Evolutionary conservation across 108 stramenopile genomes (phyloP).

Genomic region (Nitzschia sp.): DNA sequence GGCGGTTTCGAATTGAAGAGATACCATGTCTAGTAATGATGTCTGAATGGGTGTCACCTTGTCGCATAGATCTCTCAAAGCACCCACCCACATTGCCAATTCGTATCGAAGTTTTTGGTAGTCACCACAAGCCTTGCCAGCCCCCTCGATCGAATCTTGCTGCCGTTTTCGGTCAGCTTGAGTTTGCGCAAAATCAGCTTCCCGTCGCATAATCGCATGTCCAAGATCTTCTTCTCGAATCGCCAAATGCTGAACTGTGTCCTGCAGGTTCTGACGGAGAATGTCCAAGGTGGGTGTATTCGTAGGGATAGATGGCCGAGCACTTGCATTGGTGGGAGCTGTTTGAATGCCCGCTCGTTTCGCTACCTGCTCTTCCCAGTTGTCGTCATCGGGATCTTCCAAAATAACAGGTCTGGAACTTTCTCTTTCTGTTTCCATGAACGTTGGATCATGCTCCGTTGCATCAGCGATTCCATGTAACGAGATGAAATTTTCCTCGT

Average conservation of each 20-base stretch:
- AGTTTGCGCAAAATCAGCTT: conserved; percentile 29
- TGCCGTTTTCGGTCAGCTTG: conserved; percentile 18
- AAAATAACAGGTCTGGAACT: neutral
- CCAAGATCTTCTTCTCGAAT: conserved; percentile 46
- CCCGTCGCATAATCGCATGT: conserved; percentile 26
- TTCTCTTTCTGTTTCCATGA: neutral
- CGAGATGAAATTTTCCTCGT: conserved; percentile 15
- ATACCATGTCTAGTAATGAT: conserved; percentile 41
- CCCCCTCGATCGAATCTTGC: conserved; percentile 19
- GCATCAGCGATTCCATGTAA: neutral
- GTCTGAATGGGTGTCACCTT: conserved; percentile 50
- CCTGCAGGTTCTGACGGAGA: conserved; percentile 38
- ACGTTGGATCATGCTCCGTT: neutral
- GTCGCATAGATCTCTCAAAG: conserved; percentile 58
- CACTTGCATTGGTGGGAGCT: neutral
- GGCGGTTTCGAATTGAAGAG: conserved; percentile 19
- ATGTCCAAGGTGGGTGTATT: conserved; percentile 16
- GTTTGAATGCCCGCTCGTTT: conserved; percentile 62
- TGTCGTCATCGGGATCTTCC: conserved; percentile 26
- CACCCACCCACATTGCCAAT: conserved; percentile 71
- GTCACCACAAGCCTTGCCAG: conserved; percentile 67
- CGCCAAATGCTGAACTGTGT: conserved; percentile 39
- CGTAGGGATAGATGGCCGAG: conserved; percentile 5
- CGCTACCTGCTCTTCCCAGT: conserved; percentile 71
- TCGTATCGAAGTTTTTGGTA: conserved; percentile 63